A percentile compares a stretch with the other conserved stretches of the same genome.
Evolutionary conservation across 1,284 basidiomycete genomes (phyloP).

Genomic region (Grifola frondosa): DNA sequence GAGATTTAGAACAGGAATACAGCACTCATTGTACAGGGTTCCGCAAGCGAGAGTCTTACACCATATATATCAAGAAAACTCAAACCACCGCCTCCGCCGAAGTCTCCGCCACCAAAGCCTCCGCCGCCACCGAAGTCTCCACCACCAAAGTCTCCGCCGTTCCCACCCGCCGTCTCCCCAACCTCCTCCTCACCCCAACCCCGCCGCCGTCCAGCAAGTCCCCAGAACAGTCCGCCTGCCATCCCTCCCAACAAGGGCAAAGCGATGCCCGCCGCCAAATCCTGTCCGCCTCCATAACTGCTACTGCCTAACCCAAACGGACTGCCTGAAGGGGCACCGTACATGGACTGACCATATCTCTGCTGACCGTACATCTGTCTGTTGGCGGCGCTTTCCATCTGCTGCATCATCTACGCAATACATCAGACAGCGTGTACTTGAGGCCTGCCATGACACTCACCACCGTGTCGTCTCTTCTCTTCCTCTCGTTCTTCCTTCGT

Average conservation of each 20-base stretch:
- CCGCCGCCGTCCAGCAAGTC: constrained; percentile 37
- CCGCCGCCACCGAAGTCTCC: constrained; percentile 16
- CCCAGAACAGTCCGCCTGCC: constrained; percentile 58
- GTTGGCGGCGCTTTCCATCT: constrained; percentile 21
- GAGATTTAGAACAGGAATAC: too few species aligned
- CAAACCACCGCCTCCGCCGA: constrained; percentile 13
- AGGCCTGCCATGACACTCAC: constrained; percentile 28
- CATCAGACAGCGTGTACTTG: neutral
- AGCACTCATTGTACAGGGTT: too few species aligned
- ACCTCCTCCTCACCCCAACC: constrained; percentile 7
- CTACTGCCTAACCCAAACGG: constrained; percentile 18
- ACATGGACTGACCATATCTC: constrained; percentile 20
- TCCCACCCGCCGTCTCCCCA: constrained; percentile 5
- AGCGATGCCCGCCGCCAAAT: constrained; percentile 37
- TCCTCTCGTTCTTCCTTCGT: constrained; percentile 64
- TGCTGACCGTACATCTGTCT: constrained; percentile 12
- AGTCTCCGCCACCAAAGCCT: constrained; percentile 14
- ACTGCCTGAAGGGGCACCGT: constrained; percentile 25
- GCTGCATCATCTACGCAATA: constrained; percentile 24
- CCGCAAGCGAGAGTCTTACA: too few species aligned
- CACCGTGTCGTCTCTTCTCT: constrained; percentile 36
- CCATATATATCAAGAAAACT: neutral
- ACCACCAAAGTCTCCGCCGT: constrained; percentile 11
- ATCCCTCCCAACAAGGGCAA: constrained; percentile 57
- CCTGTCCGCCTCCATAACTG: constrained; percentile 5